Base-by-base conservation (phyloP, 2,329 filamentous ascomycete genomes). In the Epichloe typhina region DNA sequence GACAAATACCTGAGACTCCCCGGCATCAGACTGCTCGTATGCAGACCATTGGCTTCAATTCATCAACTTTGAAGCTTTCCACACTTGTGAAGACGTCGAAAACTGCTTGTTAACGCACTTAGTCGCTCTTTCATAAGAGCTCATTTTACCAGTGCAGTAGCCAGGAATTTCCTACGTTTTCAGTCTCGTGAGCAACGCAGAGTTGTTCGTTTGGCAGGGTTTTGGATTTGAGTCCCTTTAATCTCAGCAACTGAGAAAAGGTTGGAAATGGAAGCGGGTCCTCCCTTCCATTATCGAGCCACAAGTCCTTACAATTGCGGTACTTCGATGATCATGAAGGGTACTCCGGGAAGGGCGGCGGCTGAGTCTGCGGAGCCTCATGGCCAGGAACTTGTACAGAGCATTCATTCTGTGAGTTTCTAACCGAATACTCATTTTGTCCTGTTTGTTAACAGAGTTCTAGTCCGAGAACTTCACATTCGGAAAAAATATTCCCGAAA, bases 401-500 rank as follows among this genome's bases (percentile, higher is more conserved):
- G 19, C 9, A 13, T 49, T 26, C 39, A 42, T 19, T 42, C 39
- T 23, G 47, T 49, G 15, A 44, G 47, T 43, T 13, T 43, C 31
- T 31, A 12, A 37, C n/a, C n/a, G n/a, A 19, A 13, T 2, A 7
- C 21, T 17, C 8, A 11, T 19, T 13, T n/a, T 13, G 19, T 31
- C 33, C 15, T 8, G 3, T 37, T 26, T 5, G 17, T n/a, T 49
- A 36, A 49, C 40, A 26, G 26, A 19, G 17, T 15, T 17, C 8
- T 43, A 49, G 47, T 49, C 47, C 13, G 13, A 23, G 39, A 35
- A 43, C 19, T 49, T 43, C 17, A 43, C 47, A 15, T 49, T 49
- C 9, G 40, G 33, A 26, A 33, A 49, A 12, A 23, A 17, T 6
- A n/a, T 23, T 9, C 33, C 39, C 13, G 12, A 19, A 31, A n/a